Conservation (phyloP, 805 yeast species). For the Teunomyces gatunensis region DNA sequence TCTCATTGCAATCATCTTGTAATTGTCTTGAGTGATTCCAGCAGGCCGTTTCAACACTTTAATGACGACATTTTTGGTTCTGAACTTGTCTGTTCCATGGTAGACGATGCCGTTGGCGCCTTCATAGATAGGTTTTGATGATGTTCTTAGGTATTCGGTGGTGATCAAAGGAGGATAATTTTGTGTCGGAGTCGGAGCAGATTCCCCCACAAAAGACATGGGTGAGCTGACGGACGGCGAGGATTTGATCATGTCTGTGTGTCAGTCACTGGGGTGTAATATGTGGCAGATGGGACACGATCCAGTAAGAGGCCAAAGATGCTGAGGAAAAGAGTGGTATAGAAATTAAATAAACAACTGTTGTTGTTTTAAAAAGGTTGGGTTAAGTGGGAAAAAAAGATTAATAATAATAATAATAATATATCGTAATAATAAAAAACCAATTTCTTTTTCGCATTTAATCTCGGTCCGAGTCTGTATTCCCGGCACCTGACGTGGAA, state of each 20-base stretch:
- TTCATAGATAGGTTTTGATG: slow-evolving; percentile 35
- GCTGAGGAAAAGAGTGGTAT: no score
- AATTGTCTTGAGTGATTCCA: background rate
- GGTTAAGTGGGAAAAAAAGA: no score
- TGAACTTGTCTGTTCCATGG: slow-evolving; percentile 26
- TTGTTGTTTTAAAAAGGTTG: no score
- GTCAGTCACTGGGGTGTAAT: background rate
- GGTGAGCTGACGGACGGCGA: background rate
- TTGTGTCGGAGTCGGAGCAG: background rate
- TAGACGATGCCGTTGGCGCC: slow-evolving; percentile 41
- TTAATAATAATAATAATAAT: no score
- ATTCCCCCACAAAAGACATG: background rate
- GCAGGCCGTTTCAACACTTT: slow-evolving; percentile 27
- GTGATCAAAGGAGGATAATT: background rate
- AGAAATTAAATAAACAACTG: no score
- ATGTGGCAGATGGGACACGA: background rate
- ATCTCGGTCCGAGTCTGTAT: no score
- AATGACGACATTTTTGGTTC: slow-evolving; percentile 23
- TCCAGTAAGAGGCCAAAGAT: no score
- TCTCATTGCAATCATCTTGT: slow-evolving; percentile 17
- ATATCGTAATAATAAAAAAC: no score
- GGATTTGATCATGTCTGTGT: background rate
- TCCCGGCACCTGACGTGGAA: no score
- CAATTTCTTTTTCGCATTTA: no score
- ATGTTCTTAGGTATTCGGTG: slow-evolving; percentile 21